phyloP scores from a whole-genome alignment of 2,329 filamentous ascomycete species.

The Tolypocladium inflatum region DNA sequence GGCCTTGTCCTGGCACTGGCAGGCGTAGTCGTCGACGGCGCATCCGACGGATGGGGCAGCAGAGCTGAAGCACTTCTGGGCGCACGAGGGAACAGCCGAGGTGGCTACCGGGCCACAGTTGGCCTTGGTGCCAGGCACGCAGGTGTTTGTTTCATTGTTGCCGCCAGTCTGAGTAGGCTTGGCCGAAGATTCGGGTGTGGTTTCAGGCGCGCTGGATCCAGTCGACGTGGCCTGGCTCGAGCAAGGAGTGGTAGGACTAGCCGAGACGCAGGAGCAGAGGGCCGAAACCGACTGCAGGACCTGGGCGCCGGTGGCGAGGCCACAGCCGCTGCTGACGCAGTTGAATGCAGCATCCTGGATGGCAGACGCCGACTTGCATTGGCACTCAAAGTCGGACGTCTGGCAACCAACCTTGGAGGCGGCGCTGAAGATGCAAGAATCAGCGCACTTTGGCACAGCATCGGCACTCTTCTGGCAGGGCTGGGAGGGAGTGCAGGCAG shows the following conservation, averaged over 20 bases:
- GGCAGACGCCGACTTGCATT: constrained; percentile 10
- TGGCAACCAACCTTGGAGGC: constrained; percentile 12
- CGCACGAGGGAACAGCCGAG: constrained; percentile 15
- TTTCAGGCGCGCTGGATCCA: background rate
- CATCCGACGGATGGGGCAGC: constrained; percentile 15
- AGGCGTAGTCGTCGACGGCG: constrained; percentile 15
- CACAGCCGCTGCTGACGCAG: constrained; percentile 13
- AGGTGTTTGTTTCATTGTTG: constrained; percentile 2
- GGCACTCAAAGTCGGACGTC: constrained; percentile 13
- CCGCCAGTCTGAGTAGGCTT: background rate
- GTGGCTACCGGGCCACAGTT: constrained; percentile 16
- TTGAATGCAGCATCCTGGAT: constrained; percentile 12
- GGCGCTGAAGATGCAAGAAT: constrained; percentile 13
- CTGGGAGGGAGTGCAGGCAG: background rate
- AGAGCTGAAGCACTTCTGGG: constrained; percentile 15
- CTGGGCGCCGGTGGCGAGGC: constrained; percentile 2
- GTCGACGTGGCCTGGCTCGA: background rate
- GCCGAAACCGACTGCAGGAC: constrained; percentile 11
- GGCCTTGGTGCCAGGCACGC: constrained; percentile 4
- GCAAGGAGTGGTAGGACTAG: constrained; percentile 9
- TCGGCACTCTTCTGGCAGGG: constrained; percentile 15
- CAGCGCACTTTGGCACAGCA: constrained; percentile 13
- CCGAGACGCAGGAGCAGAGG: constrained; percentile 14
- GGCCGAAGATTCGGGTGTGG: background rate
- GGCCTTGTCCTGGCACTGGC: constrained; percentile 15